Evolutionary conservation across 176 grass and related monocot genomes (phyloP).

Genomic region (Zizania latifolia): DNA sequence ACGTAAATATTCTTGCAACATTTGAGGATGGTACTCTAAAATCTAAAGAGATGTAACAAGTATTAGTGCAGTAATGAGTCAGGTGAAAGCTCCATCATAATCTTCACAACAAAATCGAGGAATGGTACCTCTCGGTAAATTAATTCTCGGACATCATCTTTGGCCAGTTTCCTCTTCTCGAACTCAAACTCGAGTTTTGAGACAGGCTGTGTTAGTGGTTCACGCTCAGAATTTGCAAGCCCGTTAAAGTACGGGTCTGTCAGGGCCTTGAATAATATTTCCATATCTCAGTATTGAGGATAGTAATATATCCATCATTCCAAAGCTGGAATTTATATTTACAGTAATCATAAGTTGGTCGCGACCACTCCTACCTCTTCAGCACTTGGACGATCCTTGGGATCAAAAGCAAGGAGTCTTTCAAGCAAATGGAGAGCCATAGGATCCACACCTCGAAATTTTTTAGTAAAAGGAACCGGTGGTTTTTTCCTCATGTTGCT

Average conservation of each 20-base stretch:
- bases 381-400: conserved; percentile 76
- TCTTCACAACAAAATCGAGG: neutral
- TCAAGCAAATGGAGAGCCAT: conserved; percentile 78
- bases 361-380: conserved; percentile 51
- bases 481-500: conserved; percentile 84
- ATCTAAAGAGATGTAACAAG: conserved; percentile 48
- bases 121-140: conserved; percentile 90
- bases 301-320: conserved; percentile 22
- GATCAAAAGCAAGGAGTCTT: conserved; percentile 84
- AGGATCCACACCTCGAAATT: conserved; percentile 69
- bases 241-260: conserved; percentile 80
- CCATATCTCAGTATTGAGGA: conserved; percentile 29
- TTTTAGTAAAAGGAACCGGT: conserved; percentile 58
- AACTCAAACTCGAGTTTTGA: conserved; percentile 99
- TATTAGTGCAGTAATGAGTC: conserved; percentile 1
- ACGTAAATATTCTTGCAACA: conserved; percentile 89
- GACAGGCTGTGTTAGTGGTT: conserved; percentile 70
- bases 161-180: conserved; percentile 85
- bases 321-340: neutral
- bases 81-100: neutral
- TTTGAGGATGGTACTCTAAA: conserved; percentile 98
- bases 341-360: neutral
- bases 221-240: conserved; percentile 75
- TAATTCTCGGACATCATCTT: conserved; percentile 95
- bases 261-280: conserved; percentile 59